phyloP scores from a whole-genome alignment of 768 basidiomycete species.

The Boletus sp. region DNA sequence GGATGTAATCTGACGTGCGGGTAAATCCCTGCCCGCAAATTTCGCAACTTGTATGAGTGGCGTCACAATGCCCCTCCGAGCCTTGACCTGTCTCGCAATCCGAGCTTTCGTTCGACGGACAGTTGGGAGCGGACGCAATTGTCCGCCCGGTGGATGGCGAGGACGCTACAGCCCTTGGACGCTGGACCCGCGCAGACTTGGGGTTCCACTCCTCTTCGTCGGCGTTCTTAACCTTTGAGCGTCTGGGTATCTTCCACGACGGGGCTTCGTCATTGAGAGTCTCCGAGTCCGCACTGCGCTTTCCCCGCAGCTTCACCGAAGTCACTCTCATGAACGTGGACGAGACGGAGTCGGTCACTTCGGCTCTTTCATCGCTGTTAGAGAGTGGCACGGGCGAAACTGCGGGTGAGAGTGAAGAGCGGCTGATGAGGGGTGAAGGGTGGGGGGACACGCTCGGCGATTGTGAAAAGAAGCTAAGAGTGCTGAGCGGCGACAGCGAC shows the following conservation, averaged over 20 bases:
- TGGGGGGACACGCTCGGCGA: conserved; percentile 7
- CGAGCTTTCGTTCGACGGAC: not conserved
- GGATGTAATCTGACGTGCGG: conserved; percentile 19
- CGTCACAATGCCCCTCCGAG: not conserved
- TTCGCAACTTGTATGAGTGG: conserved; percentile 6
- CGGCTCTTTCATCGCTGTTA: not conserved
- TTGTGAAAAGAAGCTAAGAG: conserved; percentile 9
- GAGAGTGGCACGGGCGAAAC: not conserved
- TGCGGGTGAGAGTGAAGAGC: not conserved
- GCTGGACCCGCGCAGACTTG: not conserved
- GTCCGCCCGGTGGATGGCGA: not conserved
- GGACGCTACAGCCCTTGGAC: not conserved
- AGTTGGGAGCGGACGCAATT: not conserved
- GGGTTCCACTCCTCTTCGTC: conserved; percentile 27
- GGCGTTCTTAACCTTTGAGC: conserved; percentile 8
- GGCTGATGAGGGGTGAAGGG: not conserved
- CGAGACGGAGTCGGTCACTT: not conserved
- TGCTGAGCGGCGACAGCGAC: conserved; percentile 15
- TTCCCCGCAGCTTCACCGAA: not conserved
- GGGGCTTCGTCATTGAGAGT: conserved; percentile 1
- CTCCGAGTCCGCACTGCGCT: conserved; percentile 13
- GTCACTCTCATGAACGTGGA: not conserved
- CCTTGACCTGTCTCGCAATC: not conserved
- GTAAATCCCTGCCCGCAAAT: conserved; percentile 19
- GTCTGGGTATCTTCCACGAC: conserved; percentile 1